phyloP scores from a whole-genome alignment of 345 rosid genomes.

The Noccaea caerulescens region DNA sequence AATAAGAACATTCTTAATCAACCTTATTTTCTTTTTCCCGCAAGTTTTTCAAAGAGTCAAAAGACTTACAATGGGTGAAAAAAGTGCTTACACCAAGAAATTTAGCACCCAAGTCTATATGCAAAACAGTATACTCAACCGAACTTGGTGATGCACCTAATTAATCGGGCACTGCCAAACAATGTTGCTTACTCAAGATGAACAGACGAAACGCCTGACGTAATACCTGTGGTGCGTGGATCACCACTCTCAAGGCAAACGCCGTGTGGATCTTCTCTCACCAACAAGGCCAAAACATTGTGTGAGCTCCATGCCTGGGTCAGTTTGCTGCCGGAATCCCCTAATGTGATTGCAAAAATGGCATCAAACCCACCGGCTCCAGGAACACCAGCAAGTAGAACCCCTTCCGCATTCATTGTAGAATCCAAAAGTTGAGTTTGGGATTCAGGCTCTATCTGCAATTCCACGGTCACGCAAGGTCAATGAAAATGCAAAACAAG shows the following conservation, averaged over 20 bases:
- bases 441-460: slow-evolving; percentile 90
- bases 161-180: slow-evolving; percentile 28
- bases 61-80: slow-evolving; percentile 42
- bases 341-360: slow-evolving; percentile 72
- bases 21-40: slow-evolving; percentile 34
- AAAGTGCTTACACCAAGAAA: slow-evolving; percentile 36
- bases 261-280: slow-evolving; percentile 88
- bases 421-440: slow-evolving; percentile 78
- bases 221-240: slow-evolving; percentile 65
- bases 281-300: slow-evolving; percentile 81
- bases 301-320: slow-evolving; percentile 70
- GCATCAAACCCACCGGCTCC: slow-evolving; percentile 99
- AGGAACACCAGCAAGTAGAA: slow-evolving; percentile 89
- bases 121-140: slow-evolving; percentile 44
- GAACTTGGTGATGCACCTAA: slow-evolving; percentile 38
- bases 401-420: slow-evolving; percentile 85
- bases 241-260: slow-evolving; percentile 80
- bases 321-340: slow-evolving; percentile 62
- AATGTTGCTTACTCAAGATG: slow-evolving; percentile 52
- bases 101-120: slow-evolving; percentile 46
- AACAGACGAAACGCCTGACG: slow-evolving; percentile 63
- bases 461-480: slow-evolving; percentile 39
- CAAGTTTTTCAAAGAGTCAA: slow-evolving; percentile 35
- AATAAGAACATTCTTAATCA: slow-evolving; percentile 14
- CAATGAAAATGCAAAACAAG: slow-evolving; percentile 17